phyloP scores from a whole-genome alignment of 2,329 filamentous ascomycete species.

The Immersiporthe knoxdaviesiana region DNA sequence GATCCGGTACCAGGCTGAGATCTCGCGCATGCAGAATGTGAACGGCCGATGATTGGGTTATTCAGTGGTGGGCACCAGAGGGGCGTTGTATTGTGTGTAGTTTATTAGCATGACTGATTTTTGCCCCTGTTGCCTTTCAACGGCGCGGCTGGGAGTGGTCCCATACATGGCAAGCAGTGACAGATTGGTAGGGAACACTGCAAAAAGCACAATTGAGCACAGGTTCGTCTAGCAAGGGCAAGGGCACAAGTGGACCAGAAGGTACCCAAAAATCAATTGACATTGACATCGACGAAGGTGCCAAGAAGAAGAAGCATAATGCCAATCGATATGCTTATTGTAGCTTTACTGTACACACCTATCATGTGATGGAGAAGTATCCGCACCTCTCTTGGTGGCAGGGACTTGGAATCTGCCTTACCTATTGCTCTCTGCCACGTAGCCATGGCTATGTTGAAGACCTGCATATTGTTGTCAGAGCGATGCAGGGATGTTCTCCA shows the following conservation, averaged over 20 bases:
- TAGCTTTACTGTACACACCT: too few relatives aligned
- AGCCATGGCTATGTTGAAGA: too few relatives aligned
- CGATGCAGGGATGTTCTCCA: too few relatives aligned
- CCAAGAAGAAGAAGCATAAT: too few relatives aligned
- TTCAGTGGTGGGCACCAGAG: neutral
- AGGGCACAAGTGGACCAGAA: slow-evolving; percentile 2
- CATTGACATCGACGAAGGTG: neutral
- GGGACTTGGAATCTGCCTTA: too few relatives aligned
- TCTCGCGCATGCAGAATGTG: slow-evolving; percentile 60
- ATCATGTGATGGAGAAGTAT: too few relatives aligned
- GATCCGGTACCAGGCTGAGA: slow-evolving; percentile 69
- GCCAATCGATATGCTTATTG: too few relatives aligned
- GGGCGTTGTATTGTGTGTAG: slow-evolving; percentile 18
- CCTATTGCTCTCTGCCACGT: too few relatives aligned
- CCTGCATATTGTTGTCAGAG: too few relatives aligned
- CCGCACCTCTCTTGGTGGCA: too few relatives aligned
- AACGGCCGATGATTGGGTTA: slow-evolving; percentile 29
- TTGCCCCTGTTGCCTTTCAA: neutral
- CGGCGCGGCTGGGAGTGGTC: neutral
- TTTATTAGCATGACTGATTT: slow-evolving; percentile 12
- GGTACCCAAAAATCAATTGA: neutral
- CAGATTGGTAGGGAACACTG: slow-evolving; percentile 1
- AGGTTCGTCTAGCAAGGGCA: neutral
- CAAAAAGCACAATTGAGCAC: slow-evolving; percentile 9
- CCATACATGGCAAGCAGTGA: neutral